Evolutionary conservation across 495 filamentous ascomycete species (phyloP), one percentile per base, ranked within the genome.

Genomic region (Penicillium daleae): DNA sequence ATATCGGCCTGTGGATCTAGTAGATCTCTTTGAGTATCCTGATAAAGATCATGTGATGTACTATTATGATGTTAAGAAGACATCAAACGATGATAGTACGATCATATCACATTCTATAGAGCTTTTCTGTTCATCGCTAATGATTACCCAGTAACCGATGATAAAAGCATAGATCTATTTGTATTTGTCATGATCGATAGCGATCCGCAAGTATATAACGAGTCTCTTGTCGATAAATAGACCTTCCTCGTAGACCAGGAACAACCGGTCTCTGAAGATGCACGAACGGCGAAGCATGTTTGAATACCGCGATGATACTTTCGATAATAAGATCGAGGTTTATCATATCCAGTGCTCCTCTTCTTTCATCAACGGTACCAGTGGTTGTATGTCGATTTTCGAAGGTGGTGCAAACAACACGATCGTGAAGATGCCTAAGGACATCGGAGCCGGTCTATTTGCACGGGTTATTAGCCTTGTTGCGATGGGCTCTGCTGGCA

Each of bases 121-220:
- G 32, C 32, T 35, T 35, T 35, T 35, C 24, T 29, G 7, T 52
- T 52, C 26, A 29, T 35, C 32, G 12, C 32, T 35, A 12, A 35
- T 35, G 15, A 52, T 12, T 27, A 52, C 21, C 4, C 10, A 52
- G 49, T 17, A 27, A 31, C 22, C 4, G 17, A 39, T 55, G 31
- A 55, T 55, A 35, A n/a, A 19, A 42, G 49, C 15, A 54, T 3
- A 3, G 58, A 60, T 22, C 58, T 35, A 1, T 60, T 60, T 37
- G 15, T 26, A 44, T 54, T 60, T 33, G 15, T 60, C 17, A 60
- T 60, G 58, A 53, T 60, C 17, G 58, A 60, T n/a, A 35, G 58
- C 17, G 58, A 60, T 39, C 1, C 37, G 5, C 4, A 26, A 2
- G 22, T 35, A 17, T 53, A 60, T n/a, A 15, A 42, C 17, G 49